Percentiles rank a stretch among this genome's conserved stretches.
These are phyloP conservation scores for Plasmodium falciparum DNA, from an alignment of 169 alveolate genomes.

Conservation along the genomic window DNA sequence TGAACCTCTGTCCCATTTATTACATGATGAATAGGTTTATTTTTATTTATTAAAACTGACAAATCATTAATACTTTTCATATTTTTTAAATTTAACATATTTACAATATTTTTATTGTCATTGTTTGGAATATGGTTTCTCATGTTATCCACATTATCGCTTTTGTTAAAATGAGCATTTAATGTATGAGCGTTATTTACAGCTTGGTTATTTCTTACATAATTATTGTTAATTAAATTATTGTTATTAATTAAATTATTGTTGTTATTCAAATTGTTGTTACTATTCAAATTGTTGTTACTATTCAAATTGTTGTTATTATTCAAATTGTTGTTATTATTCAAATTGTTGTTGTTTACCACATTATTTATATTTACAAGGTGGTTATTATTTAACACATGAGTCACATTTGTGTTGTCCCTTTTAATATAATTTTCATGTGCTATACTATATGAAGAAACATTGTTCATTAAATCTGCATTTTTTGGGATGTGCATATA, in stretches of 20 bases:
- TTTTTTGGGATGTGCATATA: too few relatives aligned
- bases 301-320: background rate
- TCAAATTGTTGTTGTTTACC: background rate
- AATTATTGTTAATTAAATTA: background rate
- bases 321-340: background rate
- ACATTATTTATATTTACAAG: background rate
- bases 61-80: background rate
- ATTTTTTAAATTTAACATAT: background rate
- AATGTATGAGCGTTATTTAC: too few relatives aligned
- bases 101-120: background rate
- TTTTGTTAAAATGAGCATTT: too few relatives aligned
- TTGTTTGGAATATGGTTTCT: background rate
- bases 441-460: background rate
- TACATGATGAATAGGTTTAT: background rate
- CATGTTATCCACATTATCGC: too few relatives aligned
- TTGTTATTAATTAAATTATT: background rate
- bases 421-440: background rate
- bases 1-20: too few relatives aligned
- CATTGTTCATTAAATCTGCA: background rate
- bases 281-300: background rate
- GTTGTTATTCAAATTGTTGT: background rate
- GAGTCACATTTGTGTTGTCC: background rate
- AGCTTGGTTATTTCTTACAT: too few relatives aligned
- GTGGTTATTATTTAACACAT: background rate
- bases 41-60: background rate